Conservation (phyloP, 768 basidiomycete species). For the Xerocomellus dryophilus region DNA sequence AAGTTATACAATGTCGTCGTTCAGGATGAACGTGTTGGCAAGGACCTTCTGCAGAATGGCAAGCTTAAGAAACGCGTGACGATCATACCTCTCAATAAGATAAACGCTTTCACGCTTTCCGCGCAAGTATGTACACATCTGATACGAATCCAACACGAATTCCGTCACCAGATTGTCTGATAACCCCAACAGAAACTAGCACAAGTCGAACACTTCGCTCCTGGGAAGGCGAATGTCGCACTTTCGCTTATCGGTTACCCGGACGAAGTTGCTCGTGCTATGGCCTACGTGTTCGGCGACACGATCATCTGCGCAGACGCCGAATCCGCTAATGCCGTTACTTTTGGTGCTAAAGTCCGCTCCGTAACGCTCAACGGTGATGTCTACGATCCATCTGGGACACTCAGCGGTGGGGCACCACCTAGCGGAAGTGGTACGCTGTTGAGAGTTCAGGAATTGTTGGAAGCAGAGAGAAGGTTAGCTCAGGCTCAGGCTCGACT, state of each 20-base stretch:
- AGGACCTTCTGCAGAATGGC: constrained; percentile 75
- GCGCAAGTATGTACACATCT: constrained; percentile 41
- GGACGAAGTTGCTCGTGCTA: constrained; percentile 79
- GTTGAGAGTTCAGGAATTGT: constrained; percentile 79
- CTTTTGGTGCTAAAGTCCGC: constrained; percentile 68
- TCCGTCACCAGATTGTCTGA: not conserved
- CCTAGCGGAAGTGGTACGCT: constrained; percentile 73
- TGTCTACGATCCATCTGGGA: constrained; percentile 94
- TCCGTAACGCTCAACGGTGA: constrained; percentile 95
- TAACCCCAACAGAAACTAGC: constrained; percentile 62
- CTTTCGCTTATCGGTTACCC: constrained; percentile 86
- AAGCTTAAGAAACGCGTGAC: constrained; percentile 84
- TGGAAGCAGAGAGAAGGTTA: constrained; percentile 62
- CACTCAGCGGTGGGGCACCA: constrained; percentile 86
- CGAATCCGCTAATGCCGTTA: constrained; percentile 80
- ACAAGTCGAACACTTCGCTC: constrained; percentile 66
- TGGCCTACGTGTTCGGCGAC: constrained; percentile 91
- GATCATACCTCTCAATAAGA: constrained; percentile 92
- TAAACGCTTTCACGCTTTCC: constrained; percentile 57
- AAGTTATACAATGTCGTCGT: constrained; percentile 94
- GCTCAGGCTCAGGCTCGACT: constrained; percentile 47
- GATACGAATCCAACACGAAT: not conserved
- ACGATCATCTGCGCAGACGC: constrained; percentile 90
- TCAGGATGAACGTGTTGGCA: constrained; percentile 85
- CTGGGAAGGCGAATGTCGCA: constrained; percentile 79